phyloP scores from a whole-genome alignment of 2,329 filamentous ascomycete genomes.

The Malbranchea zuffiana region DNA sequence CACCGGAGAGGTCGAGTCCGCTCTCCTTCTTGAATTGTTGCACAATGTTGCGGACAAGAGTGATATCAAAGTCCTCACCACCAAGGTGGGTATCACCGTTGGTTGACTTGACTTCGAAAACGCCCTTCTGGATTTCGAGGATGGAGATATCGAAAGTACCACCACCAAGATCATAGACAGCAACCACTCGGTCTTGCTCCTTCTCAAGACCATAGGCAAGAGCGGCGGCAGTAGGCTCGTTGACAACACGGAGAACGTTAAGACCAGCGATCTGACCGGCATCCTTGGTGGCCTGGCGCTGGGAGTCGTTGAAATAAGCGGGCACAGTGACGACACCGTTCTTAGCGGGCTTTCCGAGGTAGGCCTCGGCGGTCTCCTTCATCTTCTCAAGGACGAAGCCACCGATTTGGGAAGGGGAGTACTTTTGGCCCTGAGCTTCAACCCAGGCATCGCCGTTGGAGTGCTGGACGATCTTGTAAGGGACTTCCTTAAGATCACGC shows the following conservation, averaged over 20 bases:
- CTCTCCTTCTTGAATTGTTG: conserved; percentile 95
- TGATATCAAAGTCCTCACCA: conserved; percentile 97
- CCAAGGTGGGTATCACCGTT: conserved; percentile 97
- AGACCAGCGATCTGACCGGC: conserved; percentile 92
- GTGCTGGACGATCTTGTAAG: conserved; percentile 98
- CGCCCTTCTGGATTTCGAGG: conserved; percentile 92
- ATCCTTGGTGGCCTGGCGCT: conserved; percentile 97
- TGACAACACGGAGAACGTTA: conserved; percentile 93
- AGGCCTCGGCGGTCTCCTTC: conserved; percentile 96
- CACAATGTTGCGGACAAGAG: conserved; percentile 84
- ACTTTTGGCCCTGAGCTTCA: conserved; percentile 82
- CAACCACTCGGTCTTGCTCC: conserved; percentile 77
- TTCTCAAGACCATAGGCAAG: conserved; percentile 95
- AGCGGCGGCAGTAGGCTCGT: conserved; percentile 93
- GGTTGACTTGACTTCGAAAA: conserved; percentile 98
- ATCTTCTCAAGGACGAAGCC: conserved; percentile 96
- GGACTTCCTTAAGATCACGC: conserved; percentile 93
- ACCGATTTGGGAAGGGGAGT: conserved; percentile 96
- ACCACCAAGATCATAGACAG: conserved; percentile 96
- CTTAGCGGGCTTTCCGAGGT: conserved; percentile 81
- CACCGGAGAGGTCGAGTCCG: conserved; percentile 74
- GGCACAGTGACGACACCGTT: conserved; percentile 95
- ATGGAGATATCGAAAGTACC: conserved; percentile 99
- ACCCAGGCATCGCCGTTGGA: conserved; percentile 95
- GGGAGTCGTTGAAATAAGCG: conserved; percentile 97